phyloP scores from a whole-genome alignment of 2,329 filamentous ascomycete species.

The Fonsecaea nubica region DNA sequence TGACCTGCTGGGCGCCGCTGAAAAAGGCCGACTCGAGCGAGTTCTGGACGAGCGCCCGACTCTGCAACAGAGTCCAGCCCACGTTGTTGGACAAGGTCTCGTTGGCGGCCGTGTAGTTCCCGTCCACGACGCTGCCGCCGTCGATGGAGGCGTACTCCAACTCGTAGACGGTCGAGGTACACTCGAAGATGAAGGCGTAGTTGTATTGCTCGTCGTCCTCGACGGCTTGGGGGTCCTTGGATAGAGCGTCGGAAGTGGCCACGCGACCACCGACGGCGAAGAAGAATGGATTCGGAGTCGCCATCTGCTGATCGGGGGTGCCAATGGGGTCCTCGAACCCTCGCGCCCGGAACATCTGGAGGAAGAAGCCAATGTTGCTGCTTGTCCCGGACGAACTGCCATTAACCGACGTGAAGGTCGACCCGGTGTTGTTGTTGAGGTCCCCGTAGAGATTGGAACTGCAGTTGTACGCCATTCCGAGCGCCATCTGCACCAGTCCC shows the following conservation, averaged over 20 bases:
- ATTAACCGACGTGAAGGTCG: not conserved
- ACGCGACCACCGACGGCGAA: not conserved
- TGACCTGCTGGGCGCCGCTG: slow-evolving; percentile 14
- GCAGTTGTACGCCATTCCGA: slow-evolving; percentile 10
- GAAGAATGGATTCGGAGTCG: slow-evolving; percentile 11
- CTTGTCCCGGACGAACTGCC: not conserved
- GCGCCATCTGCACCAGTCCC: not conserved
- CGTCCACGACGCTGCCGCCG: slow-evolving; percentile 2
- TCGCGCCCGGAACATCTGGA: slow-evolving; percentile 5
- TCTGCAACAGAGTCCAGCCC: slow-evolving; percentile 5
- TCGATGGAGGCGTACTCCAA: slow-evolving; percentile 5
- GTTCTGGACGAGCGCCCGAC: not conserved
- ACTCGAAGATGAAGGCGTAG: slow-evolving; percentile 9
- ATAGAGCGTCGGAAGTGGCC: slow-evolving; percentile 1
- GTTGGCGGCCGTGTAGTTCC: slow-evolving; percentile 10
- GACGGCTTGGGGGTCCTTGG: slow-evolving; percentile 3
- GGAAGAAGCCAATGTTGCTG: slow-evolving; percentile 17
- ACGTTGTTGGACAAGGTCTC: slow-evolving; percentile 7
- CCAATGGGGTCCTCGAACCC: slow-evolving; percentile 3
- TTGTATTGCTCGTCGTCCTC: not conserved
- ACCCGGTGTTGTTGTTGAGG: slow-evolving; percentile 9
- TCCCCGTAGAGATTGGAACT: slow-evolving; percentile 8
- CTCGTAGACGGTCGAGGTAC: slow-evolving; percentile 10
- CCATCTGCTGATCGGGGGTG: not conserved
- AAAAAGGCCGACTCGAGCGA: slow-evolving; percentile 10